Evolutionary conservation across 768 basidiomycete species (phyloP), one percentile per base, ranked within the genome.

Genomic region (Russula compacta): DNA sequence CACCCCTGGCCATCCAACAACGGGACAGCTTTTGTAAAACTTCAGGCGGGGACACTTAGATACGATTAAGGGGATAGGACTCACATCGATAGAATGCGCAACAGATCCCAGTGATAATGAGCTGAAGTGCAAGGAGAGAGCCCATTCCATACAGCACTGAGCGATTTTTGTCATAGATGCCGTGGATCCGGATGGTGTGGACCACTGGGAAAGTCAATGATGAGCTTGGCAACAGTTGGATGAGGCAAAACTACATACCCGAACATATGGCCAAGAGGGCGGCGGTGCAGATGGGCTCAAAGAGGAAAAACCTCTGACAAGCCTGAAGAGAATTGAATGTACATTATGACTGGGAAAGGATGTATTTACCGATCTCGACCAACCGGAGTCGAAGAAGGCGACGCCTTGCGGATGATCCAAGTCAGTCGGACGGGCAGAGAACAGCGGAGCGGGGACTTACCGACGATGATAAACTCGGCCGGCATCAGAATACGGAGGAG

Each of bases 211-310:
- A 42, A 50, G n/a, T 15, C 1, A n/a, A 54, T 19, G 2, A 53
- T 55, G 6, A 9, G 21, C 32, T 2, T 47, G 42, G 32, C 47
- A 53, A 14, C 51, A 10, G 14, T 10, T 19, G 11, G 32, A 29
- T 40, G 17, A 40, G 32, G 48, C 14, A 55, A 10, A 44, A 35
- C 10, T 48, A 54, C 76, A 17, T 56, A 83, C 83, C 74, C 15
- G 87, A 85, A 56, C 85, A 80, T 7, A 82, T 79, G n/a, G 84
- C 86, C 56, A 93, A 80, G 44, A 93, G 79, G 68, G 92, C 74
- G 3, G 89, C 89, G 15, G 90, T 92, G 70, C 83, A 83, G 68
- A 93, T 91, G 63, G 90, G 90, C 67, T 93, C 90, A 65, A 92
- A 92, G 29, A 92, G 83, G 74, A 80, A 92, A 74, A 92, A 89